Evolutionary conservation across 2,329 filamentous ascomycete species (phyloP).

Genomic region (Laburnicola sp.): DNA sequence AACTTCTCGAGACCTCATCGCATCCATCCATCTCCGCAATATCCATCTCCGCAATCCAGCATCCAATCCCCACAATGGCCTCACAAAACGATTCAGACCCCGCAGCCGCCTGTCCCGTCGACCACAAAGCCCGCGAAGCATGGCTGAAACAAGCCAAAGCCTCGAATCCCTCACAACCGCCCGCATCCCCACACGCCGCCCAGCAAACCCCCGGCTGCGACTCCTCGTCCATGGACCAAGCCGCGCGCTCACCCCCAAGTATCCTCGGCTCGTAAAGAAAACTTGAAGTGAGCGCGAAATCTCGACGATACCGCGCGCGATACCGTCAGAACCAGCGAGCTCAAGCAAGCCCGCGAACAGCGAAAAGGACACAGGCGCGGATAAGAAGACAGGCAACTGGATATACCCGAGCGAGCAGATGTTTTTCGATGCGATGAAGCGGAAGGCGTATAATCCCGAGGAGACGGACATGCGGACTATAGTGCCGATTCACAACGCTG

Average conservation of each 20-base stretch:
- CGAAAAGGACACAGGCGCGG: slow-evolving; percentile 70
- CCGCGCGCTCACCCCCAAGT: slow-evolving; percentile 16
- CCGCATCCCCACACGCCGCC: slow-evolving; percentile 30
- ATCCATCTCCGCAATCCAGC: slow-evolving; percentile 3
- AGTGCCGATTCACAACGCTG: slow-evolving; percentile 96
- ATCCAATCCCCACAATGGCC: slow-evolving; percentile 22
- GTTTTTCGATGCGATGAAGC: slow-evolving; percentile 96
- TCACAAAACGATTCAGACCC: slow-evolving; percentile 40
- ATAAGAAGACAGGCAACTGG: slow-evolving; percentile 79
- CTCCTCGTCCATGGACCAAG: slow-evolving; percentile 36
- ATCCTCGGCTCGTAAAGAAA: slow-evolving; percentile 36
- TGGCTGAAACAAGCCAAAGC: slow-evolving; percentile 76
- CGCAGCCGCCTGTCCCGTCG: slow-evolving; percentile 71
- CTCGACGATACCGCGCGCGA: slow-evolving; percentile 42
- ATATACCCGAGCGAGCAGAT: slow-evolving; percentile 95
- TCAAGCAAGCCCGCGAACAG: slow-evolving; percentile 64
- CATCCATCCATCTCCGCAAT: not conserved
- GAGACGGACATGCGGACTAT: slow-evolving; percentile 84
- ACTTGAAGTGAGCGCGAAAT: slow-evolving; percentile 52
- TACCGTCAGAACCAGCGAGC: slow-evolving; percentile 33
- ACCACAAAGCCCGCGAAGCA: slow-evolving; percentile 82
- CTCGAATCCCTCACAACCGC: slow-evolving; percentile 30
- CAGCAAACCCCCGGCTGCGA: slow-evolving; percentile 41
- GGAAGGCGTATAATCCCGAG: slow-evolving; percentile 76
- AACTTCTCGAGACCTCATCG: slow-evolving; percentile 27